Conservation (phyloP, 2,329 filamentous ascomycete genomes). For the Aspergillus tanneri region DNA sequence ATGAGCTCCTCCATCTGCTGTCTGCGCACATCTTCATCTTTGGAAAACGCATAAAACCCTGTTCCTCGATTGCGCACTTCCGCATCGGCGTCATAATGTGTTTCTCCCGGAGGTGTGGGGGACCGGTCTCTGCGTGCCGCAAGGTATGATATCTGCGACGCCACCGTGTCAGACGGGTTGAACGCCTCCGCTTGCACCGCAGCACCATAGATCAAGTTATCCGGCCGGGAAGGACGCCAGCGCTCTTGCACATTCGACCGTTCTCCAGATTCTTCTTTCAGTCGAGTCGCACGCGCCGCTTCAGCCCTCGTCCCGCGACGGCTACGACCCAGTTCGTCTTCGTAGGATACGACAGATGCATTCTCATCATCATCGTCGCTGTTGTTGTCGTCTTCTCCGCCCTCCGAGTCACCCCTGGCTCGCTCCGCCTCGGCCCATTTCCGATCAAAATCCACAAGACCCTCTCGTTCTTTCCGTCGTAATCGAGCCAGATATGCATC, state of each 20-base stretch:
- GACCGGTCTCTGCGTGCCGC: constrained; percentile 75
- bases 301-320: constrained; percentile 70
- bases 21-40: constrained; percentile 65
- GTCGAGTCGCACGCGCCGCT: constrained; percentile 62
- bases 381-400: constrained; percentile 35
- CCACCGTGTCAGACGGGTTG: constrained; percentile 64
- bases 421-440: constrained; percentile 80
- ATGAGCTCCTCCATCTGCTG: constrained; percentile 75
- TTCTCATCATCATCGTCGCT: constrained; percentile 47
- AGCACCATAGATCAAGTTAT: constrained; percentile 78
- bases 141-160: constrained; percentile 72
- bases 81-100: constrained; percentile 79
- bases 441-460: constrained; percentile 87
- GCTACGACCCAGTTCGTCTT: constrained; percentile 89
- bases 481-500: constrained; percentile 55
- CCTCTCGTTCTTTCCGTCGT: constrained; percentile 54
- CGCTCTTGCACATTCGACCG: constrained; percentile 19
- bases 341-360: constrained; percentile 74
- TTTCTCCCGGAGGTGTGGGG: constrained; percentile 73
- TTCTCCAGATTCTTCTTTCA: constrained; percentile 36
- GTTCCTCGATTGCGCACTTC: constrained; percentile 87
- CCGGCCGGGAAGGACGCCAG: constrained; percentile 56
- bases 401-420: constrained; percentile 39
- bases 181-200: constrained; percentile 82
- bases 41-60: constrained; percentile 87